These are phyloP conservation scores for Podila minutissima DNA, from an alignment of 192 early-diverging fungal species.

Conservation along the genomic window DNA sequence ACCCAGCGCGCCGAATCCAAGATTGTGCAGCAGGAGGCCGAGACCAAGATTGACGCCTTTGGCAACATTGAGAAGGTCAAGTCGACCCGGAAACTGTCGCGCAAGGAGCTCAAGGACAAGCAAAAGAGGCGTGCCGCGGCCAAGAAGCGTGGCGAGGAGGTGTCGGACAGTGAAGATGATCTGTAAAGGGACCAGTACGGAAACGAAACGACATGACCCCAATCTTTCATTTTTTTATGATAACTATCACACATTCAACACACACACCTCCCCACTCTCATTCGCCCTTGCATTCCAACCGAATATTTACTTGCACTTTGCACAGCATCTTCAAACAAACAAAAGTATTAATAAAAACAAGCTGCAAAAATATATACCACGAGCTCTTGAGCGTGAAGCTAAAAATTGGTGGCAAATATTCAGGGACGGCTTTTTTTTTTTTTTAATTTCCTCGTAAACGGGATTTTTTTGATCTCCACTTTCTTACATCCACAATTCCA, in stretches of 20 bases:
- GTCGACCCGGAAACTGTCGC: conserved; percentile 63
- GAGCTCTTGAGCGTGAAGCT: neutral
- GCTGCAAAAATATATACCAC: neutral
- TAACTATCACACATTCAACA: neutral
- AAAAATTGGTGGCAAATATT: neutral
- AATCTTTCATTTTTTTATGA: conserved; percentile 3
- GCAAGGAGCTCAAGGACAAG: conserved; percentile 63
- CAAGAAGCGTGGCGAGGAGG: conserved; percentile 63
- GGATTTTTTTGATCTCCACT: neutral
- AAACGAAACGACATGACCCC: neutral
- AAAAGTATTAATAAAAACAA: neutral
- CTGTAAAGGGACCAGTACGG: conserved; percentile 21
- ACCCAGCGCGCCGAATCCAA: conserved; percentile 55
- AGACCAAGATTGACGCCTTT: conserved; percentile 71
- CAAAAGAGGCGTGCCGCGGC: conserved; percentile 62
- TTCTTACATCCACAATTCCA: neutral
- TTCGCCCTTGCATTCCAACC: neutral
- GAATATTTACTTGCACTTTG: neutral
- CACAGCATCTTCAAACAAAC: neutral
- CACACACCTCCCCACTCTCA: neutral
- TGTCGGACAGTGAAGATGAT: conserved; percentile 53
- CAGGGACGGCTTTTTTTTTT: conserved; percentile 4
- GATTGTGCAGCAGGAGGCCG: conserved; percentile 56
- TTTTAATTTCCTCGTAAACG: neutral
- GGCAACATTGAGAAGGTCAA: conserved; percentile 80